These are phyloP conservation scores for Kodamaea neixiangensis DNA, from an alignment of 805 yeast genomes.

Conservation along the genomic window DNA sequence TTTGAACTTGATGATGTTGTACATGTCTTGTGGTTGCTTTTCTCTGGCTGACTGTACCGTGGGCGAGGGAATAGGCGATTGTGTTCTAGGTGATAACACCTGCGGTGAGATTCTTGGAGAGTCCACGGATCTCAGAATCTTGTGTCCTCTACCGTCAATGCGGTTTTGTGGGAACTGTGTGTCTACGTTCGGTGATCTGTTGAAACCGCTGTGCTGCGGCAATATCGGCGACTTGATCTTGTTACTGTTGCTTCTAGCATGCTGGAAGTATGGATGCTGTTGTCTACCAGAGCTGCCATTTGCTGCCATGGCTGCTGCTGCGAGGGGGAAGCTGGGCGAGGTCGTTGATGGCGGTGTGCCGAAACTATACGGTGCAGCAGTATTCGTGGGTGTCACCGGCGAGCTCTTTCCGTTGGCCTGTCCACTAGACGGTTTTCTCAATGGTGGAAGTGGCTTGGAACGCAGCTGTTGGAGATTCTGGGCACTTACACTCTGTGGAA, in stretches of 20 bases:
- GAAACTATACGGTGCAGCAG: background rate
- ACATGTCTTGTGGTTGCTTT: background rate
- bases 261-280: constrained; percentile 10
- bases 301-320: constrained; percentile 10
- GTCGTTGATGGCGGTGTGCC: background rate
- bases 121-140: constrained; percentile 3
- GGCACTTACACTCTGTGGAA: too few species aligned
- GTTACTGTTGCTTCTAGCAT: constrained; percentile 6
- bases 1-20: constrained; percentile 27
- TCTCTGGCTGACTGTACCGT: background rate
- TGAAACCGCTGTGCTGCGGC: background rate
- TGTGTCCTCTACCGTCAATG: background rate
- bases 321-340: constrained; percentile 7
- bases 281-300: background rate
- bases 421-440: constrained; percentile 2
- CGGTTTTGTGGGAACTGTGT: background rate
- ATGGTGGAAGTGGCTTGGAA: constrained; percentile 2
- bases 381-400: background rate
- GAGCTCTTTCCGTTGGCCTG: background rate
- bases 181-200: constrained; percentile 1
- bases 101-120: background rate
- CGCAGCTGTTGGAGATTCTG: background rate
- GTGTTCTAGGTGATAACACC: background rate
- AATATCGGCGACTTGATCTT: background rate
- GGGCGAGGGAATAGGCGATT: background rate